Evolutionary conservation across 192 early-diverging fungal species (phyloP), one percentile per base, ranked within the genome.

Genomic region (Podila epigama): DNA sequence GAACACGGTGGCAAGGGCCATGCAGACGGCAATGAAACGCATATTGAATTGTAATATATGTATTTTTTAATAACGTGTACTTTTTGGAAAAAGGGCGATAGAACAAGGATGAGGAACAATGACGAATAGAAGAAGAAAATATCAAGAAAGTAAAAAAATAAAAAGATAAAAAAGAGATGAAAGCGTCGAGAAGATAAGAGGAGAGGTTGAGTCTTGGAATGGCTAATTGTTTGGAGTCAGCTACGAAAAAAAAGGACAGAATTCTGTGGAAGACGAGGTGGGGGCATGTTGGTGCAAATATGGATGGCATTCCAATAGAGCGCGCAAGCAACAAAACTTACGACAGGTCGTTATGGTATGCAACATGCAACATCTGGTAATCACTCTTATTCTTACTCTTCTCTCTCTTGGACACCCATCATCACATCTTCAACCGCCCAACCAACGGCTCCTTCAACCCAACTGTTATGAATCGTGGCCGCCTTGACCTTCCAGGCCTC

Each of bases 1-100:
- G 31, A 64, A 16, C n/a, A 66, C 3, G 48, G 60, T 25, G 18
- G 5, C 63, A n/a, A 66, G 18, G 31, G 51, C 53, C 13, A 66
- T n/a, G 18, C 37, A 41, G 20, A 66, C 27, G 18, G 53, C 34
- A 9, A 28, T n/a, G 27, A 66, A 35, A 34, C 39, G 63, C 63
- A 66, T 65, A 6, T 57, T 57, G 33, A 10, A 15, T 18, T 5
- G 27, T 10, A 33, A 31, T 11, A 34, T 10, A 32, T 57, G 32
- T 34, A 33, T 0, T 4, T n/a, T 28, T 1, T 8, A 20, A 16
- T 28, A 18, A 33, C 32, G 54, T 12, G 18, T 13, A 5, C 5
- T 51, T 13, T 20, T n/a, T 6, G 25, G 48, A n/a, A 51, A 33
- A 7, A 22, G 40, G 40, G 40, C 4, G 6, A 20, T 48, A 18